Base-by-base conservation (phyloP, 2,329 filamentous ascomycete genomes). In the Sclerotiophoma versabilis region DNA sequence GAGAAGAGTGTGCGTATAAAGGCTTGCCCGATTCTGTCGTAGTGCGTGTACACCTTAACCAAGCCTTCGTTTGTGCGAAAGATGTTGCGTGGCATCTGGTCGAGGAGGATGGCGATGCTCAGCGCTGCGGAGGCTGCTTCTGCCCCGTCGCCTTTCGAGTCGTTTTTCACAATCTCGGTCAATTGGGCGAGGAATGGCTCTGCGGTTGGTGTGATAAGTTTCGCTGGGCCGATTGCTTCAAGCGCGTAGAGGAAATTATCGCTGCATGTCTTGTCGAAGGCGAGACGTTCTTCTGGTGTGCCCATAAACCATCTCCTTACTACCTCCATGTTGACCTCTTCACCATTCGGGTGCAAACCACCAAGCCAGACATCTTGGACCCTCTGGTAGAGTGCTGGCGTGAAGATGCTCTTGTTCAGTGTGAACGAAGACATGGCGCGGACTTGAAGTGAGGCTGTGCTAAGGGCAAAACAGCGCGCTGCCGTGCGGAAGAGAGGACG, bases 31-130 rank as follows among this genome's bases (percentile, higher is more conserved):
- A 88, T 71, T 6, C 78, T 79, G 60, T 88, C 86, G 59, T 85
- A 87, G 59, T 82, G 77, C 1, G 54, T 72, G 64, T 87, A 88
- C 3, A 83, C 77, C 2, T 81, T 58, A 0, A 76, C 69, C 20
- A 83, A 71, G 0, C 76, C 73, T 0, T 65, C 59, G 7, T 63
- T 62, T 0, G 77, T 80, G 12, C 87, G 84, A 72, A 82, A 86
- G 58, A 84, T 78, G 65, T 89, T 88, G 2, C 87, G 81, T 0
- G 86, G 78, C 34, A 88, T 77, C 64, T 89, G 86, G 58, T 89
- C 87, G 2, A 89, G 78, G 2, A 89, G 76, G 2, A 89, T 61
- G 5, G 85, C 63, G 0, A 88, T 67, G 37, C 79, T 77, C 2
- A 89, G 72, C 11, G 77, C 67, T 4, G 71, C 74, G 42, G 74